Evolutionary conservation across 2,329 filamentous ascomycete species (phyloP), one percentile per base, ranked within the genome.

Genomic region (Colletotrichum graminicola): DNA sequence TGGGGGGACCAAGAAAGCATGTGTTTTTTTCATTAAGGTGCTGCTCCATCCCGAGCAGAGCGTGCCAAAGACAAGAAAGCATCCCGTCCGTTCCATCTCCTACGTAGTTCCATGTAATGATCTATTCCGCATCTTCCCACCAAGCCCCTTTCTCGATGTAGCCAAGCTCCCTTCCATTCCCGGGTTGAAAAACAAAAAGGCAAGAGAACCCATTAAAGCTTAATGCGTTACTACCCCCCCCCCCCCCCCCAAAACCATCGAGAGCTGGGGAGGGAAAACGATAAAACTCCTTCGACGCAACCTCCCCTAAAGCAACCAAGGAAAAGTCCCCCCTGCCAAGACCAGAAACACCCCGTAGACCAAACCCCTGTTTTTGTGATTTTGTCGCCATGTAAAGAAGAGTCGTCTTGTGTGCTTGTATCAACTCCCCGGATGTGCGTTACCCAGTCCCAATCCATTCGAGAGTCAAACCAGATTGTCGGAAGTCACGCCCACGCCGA

Each of bases 361-460:
- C 61, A 62, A 62, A 47, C 54, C 70, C 70, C 66, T 66, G 49
- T 66, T 70, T 72, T 72, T 72, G 55, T 72, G 67, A 52, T 72
- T 71, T 72, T 72, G 34, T 72, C 61, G 70, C 62, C 67, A 34
- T 71, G 52, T 72, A 57, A 72, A 64, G 57, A 68, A 61, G 59
- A 59, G 61, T 66, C 60, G 23, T 64, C 55, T 49, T 66, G 62
- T 61, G 70, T 72, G 54, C 45, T 52, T 66, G 55, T 60, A 43
- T 39, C 56, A 71, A 66, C 66, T 72, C 66, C 66, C 67, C 70
- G 62, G 61, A 72, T 72, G 66, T 72, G 67, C 57, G 66, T 71
- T 65, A 61, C 62, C 69, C 45, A 69, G 54, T 68, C 66, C 67
- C 67, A 66, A 71, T 55, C 70, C 55, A 34, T 71, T 66, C 60